Percentiles rank a stretch among this genome's conserved stretches.
These are phyloP conservation scores for Tylopilus subfusipes DNA, from an alignment of 768 basidiomycete species.

Conservation along the genomic window DNA sequence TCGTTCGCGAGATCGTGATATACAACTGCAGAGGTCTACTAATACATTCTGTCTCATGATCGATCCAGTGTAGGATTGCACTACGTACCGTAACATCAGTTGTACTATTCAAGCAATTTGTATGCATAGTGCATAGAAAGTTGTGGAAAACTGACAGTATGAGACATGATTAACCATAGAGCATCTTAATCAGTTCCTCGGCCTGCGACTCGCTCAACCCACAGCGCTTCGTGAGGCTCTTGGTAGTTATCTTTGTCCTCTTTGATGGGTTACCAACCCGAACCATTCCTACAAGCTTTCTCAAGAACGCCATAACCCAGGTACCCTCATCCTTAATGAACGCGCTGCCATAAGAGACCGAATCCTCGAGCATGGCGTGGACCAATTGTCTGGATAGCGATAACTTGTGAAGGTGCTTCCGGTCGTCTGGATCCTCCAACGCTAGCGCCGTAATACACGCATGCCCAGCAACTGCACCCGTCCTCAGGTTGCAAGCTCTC, in stretches of 20 bases:
- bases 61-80: background rate
- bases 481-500: slow-evolving; percentile 4
- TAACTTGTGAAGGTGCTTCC: slow-evolving; percentile 4
- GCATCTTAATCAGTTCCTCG: slow-evolving; percentile 11
- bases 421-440: background rate
- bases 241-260: slow-evolving; percentile 10
- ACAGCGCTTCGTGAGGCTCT: slow-evolving; percentile 14
- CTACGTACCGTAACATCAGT: slow-evolving; percentile 1
- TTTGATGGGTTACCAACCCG: slow-evolving; percentile 2
- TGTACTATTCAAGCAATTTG: background rate
- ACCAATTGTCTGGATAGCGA: slow-evolving; percentile 14
- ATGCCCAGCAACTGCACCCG: slow-evolving; percentile 20
- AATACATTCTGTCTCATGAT: slow-evolving; percentile 5
- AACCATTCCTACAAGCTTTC: slow-evolving; percentile 15
- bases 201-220: slow-evolving; percentile 20
- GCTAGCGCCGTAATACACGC: slow-evolving; percentile 29
- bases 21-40: slow-evolving; percentile 6
- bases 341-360: slow-evolving; percentile 14
- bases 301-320: slow-evolving; percentile 27
- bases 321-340: slow-evolving; percentile 12
- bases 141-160: background rate
- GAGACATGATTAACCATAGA: slow-evolving; percentile 2
- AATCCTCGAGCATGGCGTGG: slow-evolving; percentile 21
- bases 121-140: background rate
- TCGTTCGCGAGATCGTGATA: slow-evolving; percentile 12